phyloP scores from a whole-genome alignment of 176 grass and related monocot species.

The Rhipidocladum racemiflorum region DNA sequence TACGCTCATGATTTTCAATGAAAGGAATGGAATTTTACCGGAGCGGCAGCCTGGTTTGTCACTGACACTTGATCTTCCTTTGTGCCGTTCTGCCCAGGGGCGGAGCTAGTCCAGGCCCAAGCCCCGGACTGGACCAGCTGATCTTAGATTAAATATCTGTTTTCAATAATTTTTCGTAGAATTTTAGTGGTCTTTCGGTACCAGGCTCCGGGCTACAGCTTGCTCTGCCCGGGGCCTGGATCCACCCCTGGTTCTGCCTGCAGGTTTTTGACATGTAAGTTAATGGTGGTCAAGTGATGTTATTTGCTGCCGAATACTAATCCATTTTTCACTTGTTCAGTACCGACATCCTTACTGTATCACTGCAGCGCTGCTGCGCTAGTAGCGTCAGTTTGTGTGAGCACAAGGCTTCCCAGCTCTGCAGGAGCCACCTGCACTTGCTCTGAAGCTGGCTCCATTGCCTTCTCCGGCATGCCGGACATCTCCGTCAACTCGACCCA shows the following conservation, averaged over 20 bases:
- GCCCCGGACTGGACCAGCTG: no score
- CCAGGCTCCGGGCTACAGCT: no score
- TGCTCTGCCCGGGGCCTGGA: no score
- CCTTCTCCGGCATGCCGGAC: neutral
- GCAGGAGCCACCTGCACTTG: conserved; percentile 5
- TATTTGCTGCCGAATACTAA: neutral
- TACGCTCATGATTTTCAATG: neutral
- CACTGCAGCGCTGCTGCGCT: conserved; percentile 15
- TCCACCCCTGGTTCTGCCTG: conserved; percentile 36
- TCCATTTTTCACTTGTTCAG: neutral
- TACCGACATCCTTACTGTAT: conserved; percentile 18
- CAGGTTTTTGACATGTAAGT: neutral
- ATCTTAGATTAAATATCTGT: no score
- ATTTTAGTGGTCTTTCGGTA: no score
- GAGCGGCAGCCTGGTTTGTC: neutral
- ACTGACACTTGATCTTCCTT: conserved; percentile 15
- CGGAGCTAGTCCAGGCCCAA: no score
- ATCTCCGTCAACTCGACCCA: conserved; percentile 30
- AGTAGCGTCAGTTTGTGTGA: conserved; percentile 23
- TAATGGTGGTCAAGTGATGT: neutral
- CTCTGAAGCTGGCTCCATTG: neutral
- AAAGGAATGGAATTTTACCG: conserved; percentile 21
- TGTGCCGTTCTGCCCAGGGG: conserved; percentile 14
- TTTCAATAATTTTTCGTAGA: no score
- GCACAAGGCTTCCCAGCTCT: conserved; percentile 9